These are phyloP conservation scores for Scedosporium minutisporum DNA, from an alignment of 2,329 filamentous ascomycete genomes.

Conservation along the genomic window DNA sequence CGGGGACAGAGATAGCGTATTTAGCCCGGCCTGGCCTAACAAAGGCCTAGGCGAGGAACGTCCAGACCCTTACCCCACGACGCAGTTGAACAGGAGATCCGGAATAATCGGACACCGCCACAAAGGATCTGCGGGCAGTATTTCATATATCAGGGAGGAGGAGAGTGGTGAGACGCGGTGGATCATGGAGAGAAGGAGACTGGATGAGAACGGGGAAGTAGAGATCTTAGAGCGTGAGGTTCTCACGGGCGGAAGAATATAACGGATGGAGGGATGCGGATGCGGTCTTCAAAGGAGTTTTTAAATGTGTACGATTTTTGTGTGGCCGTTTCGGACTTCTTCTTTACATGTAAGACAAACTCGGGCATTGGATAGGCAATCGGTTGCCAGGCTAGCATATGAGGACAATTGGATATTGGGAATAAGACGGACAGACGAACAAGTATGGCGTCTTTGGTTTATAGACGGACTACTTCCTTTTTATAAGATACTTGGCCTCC, in stretches of 20 bases:
- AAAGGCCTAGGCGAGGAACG: slow-evolving; percentile 11
- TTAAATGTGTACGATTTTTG: not conserved
- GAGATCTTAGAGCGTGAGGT: slow-evolving; percentile 58
- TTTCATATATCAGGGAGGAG: slow-evolving; percentile 59
- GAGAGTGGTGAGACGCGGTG: slow-evolving; percentile 52
- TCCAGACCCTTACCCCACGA: slow-evolving; percentile 1
- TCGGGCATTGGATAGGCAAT: too few relatives aligned
- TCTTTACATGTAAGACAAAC: too few relatives aligned
- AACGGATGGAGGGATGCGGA: slow-evolving; percentile 6
- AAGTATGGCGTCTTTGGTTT: too few relatives aligned
- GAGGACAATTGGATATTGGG: too few relatives aligned
- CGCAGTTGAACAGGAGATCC: not conserved
- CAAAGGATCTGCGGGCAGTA: slow-evolving; percentile 54
- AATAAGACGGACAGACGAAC: too few relatives aligned
- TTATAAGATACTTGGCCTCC: too few relatives aligned
- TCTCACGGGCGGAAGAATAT: slow-evolving; percentile 46
- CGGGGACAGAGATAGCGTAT: slow-evolving; percentile 8
- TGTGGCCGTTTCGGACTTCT: too few relatives aligned
- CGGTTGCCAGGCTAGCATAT: too few relatives aligned
- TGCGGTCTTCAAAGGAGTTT: not conserved
- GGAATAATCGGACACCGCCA: slow-evolving; percentile 32
- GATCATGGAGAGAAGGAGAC: slow-evolving; percentile 60
- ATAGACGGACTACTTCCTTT: too few relatives aligned
- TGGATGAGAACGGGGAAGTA: slow-evolving; percentile 53
- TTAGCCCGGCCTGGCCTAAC: slow-evolving; percentile 25